A percentile compares a stretch with the other conserved stretches of the same genome.
Conservation (phyloP, 805 yeast species). For the Hanseniaspora valbyensis region DNA sequence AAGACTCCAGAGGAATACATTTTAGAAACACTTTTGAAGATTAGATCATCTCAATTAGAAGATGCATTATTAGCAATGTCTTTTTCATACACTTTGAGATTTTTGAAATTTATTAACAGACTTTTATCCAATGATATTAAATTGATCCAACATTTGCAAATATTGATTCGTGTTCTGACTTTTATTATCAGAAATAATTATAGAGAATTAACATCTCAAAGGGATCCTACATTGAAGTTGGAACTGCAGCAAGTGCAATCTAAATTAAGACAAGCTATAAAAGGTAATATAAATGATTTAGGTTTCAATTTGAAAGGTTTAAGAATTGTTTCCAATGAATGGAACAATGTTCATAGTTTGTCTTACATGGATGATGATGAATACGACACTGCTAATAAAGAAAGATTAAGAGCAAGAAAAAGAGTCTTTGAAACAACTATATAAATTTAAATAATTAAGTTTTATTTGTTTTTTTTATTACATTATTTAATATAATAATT, state of each 20-base stretch:
- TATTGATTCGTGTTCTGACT: conserved; percentile 64
- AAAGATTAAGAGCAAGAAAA: conserved; percentile 51
- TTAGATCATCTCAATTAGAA: conserved; percentile 76
- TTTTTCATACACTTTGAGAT: conserved; percentile 63
- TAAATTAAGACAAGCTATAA: conserved; percentile 49
- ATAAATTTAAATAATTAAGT: conserved; percentile 15
- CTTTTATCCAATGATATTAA: conserved; percentile 49
- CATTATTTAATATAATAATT: not conserved
- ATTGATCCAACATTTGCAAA: conserved; percentile 42
- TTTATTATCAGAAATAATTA: conserved; percentile 65
- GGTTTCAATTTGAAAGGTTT: conserved; percentile 83
- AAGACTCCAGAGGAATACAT: conserved; percentile 70
- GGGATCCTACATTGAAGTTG: conserved; percentile 49
- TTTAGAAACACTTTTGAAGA: conserved; percentile 54
- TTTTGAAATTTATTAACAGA: conserved; percentile 60
- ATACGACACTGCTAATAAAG: conserved; percentile 42
- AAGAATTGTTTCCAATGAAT: conserved; percentile 58
- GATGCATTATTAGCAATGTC: conserved; percentile 89
- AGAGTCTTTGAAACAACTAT: conserved; percentile 55
- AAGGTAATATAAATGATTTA: conserved; percentile 43
- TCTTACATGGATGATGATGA: conserved; percentile 55
- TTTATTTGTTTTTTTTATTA: not conserved
- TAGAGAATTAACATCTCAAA: conserved; percentile 64
- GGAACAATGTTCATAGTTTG: conserved; percentile 64
- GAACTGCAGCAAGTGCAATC: conserved; percentile 54